Base-by-base conservation (phyloP, 2,329 filamentous ascomycete species). In the Colletotrichum tanaceti region DNA sequence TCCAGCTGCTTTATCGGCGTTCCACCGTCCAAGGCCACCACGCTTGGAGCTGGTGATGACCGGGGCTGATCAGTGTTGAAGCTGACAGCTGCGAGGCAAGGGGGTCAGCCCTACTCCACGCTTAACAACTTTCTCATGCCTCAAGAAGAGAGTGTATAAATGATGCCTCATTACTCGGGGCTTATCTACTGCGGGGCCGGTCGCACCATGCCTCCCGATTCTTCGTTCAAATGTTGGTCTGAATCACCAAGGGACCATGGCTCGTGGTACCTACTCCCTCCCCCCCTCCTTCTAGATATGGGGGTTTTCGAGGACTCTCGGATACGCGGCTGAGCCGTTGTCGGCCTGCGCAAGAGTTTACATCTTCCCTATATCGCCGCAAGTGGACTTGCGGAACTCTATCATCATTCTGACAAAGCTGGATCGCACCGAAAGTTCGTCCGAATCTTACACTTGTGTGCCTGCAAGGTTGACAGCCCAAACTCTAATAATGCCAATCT, bases 231-330 rank as follows among this genome's bases (percentile, higher is more conserved):
- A 18, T 41, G 38, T 4, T 58, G 11, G 9, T 41, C 38, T 24
- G 13, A 16, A 58, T 53, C 54, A 35, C 46, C 60, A 47, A 63
- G 16, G 52, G 35, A 14, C 28, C 43, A 10, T 68, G 35, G 58
- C 54, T 68, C 60, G 28, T 63, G 32, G 32, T 9, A 10, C 39
- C 53, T 20, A 10, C n/a, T 58, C 20, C 13, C n/a, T 52, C 10
- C 59, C 58, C 58, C 59, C n/a, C 64, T 63, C 38, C 53, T 16
- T 32, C 46, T 13, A 53, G 20, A 16, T 46, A 46, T 10, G 32
- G 44, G 39, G 32, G 43, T 38, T 39, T 43, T 20, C 52, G 52
- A 67, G 10, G 7, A 38, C 16, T 52, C 24, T 7, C 22, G 5
- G 39, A n/a, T 13, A 9, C 39, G 18, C 39, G 16, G 39, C 7